Base-by-base conservation (phyloP, 2,329 filamentous ascomycete species). In the Fusarium verticillioides region DNA sequence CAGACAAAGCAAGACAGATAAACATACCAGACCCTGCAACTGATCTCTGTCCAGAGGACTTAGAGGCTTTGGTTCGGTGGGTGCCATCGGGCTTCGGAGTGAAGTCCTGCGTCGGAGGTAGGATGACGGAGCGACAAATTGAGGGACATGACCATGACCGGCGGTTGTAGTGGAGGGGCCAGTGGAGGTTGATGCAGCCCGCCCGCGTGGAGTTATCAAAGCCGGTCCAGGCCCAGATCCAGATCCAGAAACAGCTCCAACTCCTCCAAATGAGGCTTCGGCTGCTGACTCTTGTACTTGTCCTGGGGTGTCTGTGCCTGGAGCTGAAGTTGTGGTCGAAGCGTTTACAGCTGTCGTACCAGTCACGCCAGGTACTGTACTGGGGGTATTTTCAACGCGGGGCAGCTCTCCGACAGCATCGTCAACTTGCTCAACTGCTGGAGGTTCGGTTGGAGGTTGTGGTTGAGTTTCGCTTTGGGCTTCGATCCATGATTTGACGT, bases 31-130 rank as follows among this genome's bases (percentile, higher is more conserved):
- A 77, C 92, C 93, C 81, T 94, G 91, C 79, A 92, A 87, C 84
- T 95, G 93, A 80, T 95, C 93, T 84, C 87, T 90, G 82, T 96
- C 93, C 66, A 93, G 85, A 69, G 89, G 87, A 78, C 87, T 91
- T 82, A 86, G 84, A 68, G 83, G 80, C 73, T 83, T 83, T 72
- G 81, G 76, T 72, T 85, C 83, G 66, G 83, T 73, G 72, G 70
- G 74, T 74, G 81, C 77, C 81, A 84, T 83, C 74, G 77, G 77
- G 76, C 73, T 80, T 69, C 79, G 76, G 64, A 77, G 76, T 47
- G 81, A 77, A 67, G 79, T 78, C 76, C 81, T 81, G 68, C 81
- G 81, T 63, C 83, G 84, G 70, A 90, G 85, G 81, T 90, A 90
- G 62, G 88, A 90, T 69, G 88, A 90, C 69, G 89, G 89, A 81